Conservation (phyloP, 2,329 filamentous ascomycete species). For the Ophiostoma australiae region DNA sequence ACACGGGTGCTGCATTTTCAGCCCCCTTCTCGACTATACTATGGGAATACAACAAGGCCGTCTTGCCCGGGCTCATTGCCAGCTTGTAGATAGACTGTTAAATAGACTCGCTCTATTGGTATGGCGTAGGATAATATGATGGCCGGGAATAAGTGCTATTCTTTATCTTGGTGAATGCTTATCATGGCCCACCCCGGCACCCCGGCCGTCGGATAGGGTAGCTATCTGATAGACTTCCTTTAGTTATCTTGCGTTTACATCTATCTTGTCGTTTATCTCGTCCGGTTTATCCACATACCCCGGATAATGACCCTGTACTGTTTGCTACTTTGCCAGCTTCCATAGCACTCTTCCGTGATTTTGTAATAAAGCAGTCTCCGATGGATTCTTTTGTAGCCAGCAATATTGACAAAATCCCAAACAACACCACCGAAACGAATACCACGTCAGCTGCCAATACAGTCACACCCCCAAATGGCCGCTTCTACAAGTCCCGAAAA, state of each 20-base stretch:
- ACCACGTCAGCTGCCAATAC: not conserved
- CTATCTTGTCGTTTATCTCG: not conserved
- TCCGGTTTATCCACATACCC: not conserved
- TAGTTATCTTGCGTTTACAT: not conserved
- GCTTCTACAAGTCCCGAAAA: slow-evolving; percentile 28
- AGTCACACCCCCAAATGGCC: slow-evolving; percentile 14
- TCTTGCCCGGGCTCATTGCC: not conserved
- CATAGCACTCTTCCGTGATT: not conserved
- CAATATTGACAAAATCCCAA: not conserved
- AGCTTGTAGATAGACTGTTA: not conserved
- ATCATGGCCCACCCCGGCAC: not conserved
- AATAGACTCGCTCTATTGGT: not conserved
- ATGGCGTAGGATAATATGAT: not conserved
- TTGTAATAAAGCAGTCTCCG: not conserved
- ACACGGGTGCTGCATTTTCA: not conserved
- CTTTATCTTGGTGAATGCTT: not conserved
- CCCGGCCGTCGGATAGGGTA: not conserved
- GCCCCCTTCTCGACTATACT: not conserved
- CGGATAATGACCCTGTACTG: not conserved
- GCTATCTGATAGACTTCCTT: not conserved
- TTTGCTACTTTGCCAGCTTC: not conserved
- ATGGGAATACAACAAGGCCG: not conserved
- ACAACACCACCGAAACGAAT: not conserved
- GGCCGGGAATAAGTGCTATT: not conserved
- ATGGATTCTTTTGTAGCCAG: not conserved